A percentile compares a stretch with the other conserved stretches of the same genome.
Evolutionary conservation across 1,139 yeast genomes (phyloP).

Genomic region (Sugiyamaella novakii): DNA sequence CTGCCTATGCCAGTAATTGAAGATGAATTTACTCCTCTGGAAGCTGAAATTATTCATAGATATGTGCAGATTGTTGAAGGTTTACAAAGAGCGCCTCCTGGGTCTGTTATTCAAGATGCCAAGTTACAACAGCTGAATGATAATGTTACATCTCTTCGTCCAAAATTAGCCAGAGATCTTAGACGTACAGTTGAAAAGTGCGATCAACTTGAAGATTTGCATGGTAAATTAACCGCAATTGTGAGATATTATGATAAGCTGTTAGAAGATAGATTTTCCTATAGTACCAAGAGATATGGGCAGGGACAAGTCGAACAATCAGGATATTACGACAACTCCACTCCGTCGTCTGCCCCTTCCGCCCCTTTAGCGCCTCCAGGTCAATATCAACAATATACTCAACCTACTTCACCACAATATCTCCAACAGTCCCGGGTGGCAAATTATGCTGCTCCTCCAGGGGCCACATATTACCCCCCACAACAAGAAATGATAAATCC

Average conservation of each 20-base stretch:
- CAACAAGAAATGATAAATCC: neutral
- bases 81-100: constrained; percentile 53
- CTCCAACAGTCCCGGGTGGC: constrained; percentile 20
- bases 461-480: constrained; percentile 28
- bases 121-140: constrained; percentile 65
- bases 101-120: constrained; percentile 61
- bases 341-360: constrained; percentile 1
- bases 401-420: constrained; percentile 3
- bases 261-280: constrained; percentile 64
- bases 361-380: constrained; percentile 14
- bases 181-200: constrained; percentile 66
- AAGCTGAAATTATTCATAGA: constrained; percentile 67
- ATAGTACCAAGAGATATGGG: constrained; percentile 37
- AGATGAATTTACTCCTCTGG: constrained; percentile 55
- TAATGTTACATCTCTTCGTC: constrained; percentile 65
- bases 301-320: neutral
- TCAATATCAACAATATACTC: constrained; percentile 16
- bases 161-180: constrained; percentile 70
- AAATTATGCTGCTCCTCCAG: constrained; percentile 32
- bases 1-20: constrained; percentile 8
- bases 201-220: constrained; percentile 73
- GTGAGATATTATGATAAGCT: constrained; percentile 76
- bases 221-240: constrained; percentile 78
- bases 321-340: neutral
- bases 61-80: constrained; percentile 68